Evolutionary conservation across 805 yeast species (phyloP).

Genomic region (Pichia thaimueangensis): DNA sequence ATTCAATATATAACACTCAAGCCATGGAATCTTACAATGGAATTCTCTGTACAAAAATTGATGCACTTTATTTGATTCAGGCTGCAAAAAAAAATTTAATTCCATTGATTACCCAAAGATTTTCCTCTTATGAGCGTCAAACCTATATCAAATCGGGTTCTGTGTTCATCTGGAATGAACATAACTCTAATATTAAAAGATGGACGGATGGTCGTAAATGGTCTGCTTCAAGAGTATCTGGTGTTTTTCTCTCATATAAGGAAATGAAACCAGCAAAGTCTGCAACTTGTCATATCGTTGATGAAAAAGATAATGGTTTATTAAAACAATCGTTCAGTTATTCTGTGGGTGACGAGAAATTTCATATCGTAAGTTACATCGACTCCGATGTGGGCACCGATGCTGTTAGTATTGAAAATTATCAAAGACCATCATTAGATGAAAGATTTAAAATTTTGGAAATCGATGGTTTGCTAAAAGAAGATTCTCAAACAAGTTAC

Average conservation of each 20-base stretch:
- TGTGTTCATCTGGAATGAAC: slow-evolving; percentile 67
- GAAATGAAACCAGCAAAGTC: slow-evolving; percentile 44
- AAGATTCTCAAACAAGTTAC: background rate
- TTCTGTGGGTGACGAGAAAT: slow-evolving; percentile 46
- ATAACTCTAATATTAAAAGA: slow-evolving; percentile 61
- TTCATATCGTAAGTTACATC: slow-evolving; percentile 57
- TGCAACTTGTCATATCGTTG: slow-evolving; percentile 25
- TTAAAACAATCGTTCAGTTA: slow-evolving; percentile 52
- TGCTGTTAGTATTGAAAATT: slow-evolving; percentile 7
- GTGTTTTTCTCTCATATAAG: slow-evolving; percentile 54
- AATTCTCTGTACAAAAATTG: slow-evolving; percentile 46
- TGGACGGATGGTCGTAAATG: slow-evolving; percentile 78
- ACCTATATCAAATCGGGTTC: slow-evolving; percentile 49
- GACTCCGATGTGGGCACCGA: slow-evolving; percentile 13
- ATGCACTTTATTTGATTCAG: slow-evolving; percentile 60
- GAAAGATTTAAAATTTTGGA: slow-evolving; percentile 26
- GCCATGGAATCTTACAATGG: slow-evolving; percentile 59
- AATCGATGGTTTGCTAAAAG: slow-evolving; percentile 10
- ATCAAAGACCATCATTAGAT: slow-evolving; percentile 41
- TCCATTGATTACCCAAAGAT: slow-evolving; percentile 53
- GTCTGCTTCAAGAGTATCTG: slow-evolving; percentile 66
- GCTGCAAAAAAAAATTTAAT: slow-evolving; percentile 52
- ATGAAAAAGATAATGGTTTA: slow-evolving; percentile 46
- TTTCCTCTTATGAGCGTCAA: slow-evolving; percentile 48
- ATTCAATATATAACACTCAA: no score